Conservation (phyloP, 805 yeast genomes). For the Candida sonorensis region DNA sequence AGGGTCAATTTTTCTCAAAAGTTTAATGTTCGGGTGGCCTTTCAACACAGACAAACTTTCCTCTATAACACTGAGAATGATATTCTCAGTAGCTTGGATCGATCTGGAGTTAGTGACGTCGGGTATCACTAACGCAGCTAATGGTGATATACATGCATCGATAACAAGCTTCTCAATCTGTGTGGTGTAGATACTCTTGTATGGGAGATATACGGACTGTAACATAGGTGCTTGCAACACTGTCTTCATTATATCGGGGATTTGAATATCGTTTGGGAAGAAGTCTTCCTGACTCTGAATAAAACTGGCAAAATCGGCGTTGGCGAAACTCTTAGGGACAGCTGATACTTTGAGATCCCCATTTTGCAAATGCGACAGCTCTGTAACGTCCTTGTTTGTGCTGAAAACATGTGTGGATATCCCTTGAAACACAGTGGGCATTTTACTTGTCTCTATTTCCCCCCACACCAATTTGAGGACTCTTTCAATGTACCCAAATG, state of each 20-base stretch:
- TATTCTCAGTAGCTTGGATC: slow-evolving; percentile 4
- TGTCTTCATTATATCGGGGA: slow-evolving; percentile 9
- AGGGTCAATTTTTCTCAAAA: slow-evolving; percentile 9
- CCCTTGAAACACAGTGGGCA: slow-evolving; percentile 19
- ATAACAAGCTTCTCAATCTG: slow-evolving; percentile 18
- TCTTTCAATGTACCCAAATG: slow-evolving; percentile 12
- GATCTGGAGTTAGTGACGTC: no score
- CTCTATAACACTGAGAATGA: slow-evolving; percentile 6
- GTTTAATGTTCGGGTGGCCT: slow-evolving; percentile 2
- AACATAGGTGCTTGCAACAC: slow-evolving; percentile 11
- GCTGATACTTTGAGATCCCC: slow-evolving; percentile 19
- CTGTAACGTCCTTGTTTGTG: slow-evolving; percentile 10
- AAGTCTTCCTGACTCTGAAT: slow-evolving; percentile 4
- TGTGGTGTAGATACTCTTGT: slow-evolving; percentile 10
- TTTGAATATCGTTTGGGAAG: slow-evolving; percentile 9
- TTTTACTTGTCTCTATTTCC: neutral
- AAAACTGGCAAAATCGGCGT: slow-evolving; percentile 1
- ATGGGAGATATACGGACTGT: slow-evolving; percentile 15
- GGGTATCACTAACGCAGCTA: slow-evolving; percentile 7
- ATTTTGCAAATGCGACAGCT: slow-evolving; percentile 15
- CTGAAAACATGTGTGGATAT: slow-evolving; percentile 14
- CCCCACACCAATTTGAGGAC: slow-evolving; percentile 6
- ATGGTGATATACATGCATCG: slow-evolving; percentile 17
- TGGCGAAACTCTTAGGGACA: slow-evolving; percentile 12
- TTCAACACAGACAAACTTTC: slow-evolving; percentile 11